phyloP scores from a whole-genome alignment of 495 filamentous ascomycete genomes.

The Talaromyces borbonicus region DNA sequence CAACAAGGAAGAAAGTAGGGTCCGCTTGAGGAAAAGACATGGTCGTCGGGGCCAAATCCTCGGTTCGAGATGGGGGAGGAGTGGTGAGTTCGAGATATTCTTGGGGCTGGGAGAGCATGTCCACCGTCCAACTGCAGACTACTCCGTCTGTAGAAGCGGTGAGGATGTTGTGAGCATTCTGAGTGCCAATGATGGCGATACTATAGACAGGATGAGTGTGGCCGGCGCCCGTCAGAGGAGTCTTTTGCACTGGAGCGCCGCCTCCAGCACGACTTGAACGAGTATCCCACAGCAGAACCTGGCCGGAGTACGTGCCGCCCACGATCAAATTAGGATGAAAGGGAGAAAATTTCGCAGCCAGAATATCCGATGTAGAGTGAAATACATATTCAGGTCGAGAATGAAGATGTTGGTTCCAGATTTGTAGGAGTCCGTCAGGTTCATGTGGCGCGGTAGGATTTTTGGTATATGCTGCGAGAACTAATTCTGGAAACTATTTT shows the following conservation, averaged over 20 bases:
- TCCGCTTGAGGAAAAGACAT: slow-evolving; percentile 95
- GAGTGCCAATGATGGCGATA: slow-evolving; percentile 90
- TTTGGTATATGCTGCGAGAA: slow-evolving; percentile 92
- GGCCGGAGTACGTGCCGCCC: slow-evolving; percentile 88
- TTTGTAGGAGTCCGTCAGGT: slow-evolving; percentile 85
- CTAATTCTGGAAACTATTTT: slow-evolving; percentile 70
- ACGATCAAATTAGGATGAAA: slow-evolving; percentile 95
- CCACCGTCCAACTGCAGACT: slow-evolving; percentile 91
- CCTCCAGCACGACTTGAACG: slow-evolving; percentile 54
- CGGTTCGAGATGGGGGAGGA: slow-evolving; percentile 81
- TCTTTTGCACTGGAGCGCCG: slow-evolving; percentile 86
- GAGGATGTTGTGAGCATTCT: slow-evolving; percentile 97
- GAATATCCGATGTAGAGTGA: slow-evolving; percentile 90
- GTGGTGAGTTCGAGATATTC: slow-evolving; percentile 79
- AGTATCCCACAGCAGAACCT: slow-evolving; percentile 98
- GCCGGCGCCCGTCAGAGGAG: slow-evolving; percentile 78
- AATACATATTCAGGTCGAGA: slow-evolving; percentile 93
- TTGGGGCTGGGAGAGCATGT: slow-evolving; percentile 93
- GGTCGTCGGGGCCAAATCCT: slow-evolving; percentile 91
- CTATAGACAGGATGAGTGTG: slow-evolving; percentile 96
- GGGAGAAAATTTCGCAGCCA: slow-evolving; percentile 91
- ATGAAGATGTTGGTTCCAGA: slow-evolving; percentile 94
- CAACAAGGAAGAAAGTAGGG: slow-evolving; percentile 94
- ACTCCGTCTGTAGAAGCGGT: slow-evolving; percentile 93
- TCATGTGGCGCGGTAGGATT: slow-evolving; percentile 92